Conservation (phyloP, 2,329 filamentous ascomycete genomes). For the Daldinia sp. region DNA sequence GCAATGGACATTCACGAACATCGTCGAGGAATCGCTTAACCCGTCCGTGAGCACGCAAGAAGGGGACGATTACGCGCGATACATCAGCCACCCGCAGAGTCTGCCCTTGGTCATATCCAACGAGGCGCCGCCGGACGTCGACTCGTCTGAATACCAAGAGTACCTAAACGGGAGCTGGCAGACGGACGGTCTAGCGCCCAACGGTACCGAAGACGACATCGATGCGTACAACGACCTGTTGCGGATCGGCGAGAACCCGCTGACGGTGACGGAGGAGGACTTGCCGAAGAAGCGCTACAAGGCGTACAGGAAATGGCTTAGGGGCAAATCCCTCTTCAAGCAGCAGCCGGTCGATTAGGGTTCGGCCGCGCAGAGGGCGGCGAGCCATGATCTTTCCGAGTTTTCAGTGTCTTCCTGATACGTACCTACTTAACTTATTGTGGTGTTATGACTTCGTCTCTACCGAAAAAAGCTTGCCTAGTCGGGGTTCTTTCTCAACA, state of each 20-base stretch:
- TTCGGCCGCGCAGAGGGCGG: slow-evolving; percentile 42
- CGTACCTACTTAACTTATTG: neutral
- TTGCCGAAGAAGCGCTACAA: slow-evolving; percentile 94
- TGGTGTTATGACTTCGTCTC: slow-evolving; percentile 17
- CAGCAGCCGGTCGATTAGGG: slow-evolving; percentile 76
- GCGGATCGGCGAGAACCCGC: slow-evolving; percentile 80
- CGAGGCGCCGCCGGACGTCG: slow-evolving; percentile 70
- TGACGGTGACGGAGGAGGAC: slow-evolving; percentile 91
- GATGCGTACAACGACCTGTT: slow-evolving; percentile 83
- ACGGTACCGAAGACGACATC: slow-evolving; percentile 72
- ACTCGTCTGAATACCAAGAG: slow-evolving; percentile 77
- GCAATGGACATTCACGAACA: slow-evolving; percentile 89
- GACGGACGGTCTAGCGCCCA: slow-evolving; percentile 64
- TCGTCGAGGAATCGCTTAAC: slow-evolving; percentile 86
- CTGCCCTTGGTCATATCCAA: slow-evolving; percentile 84
- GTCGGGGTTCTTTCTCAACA: slow-evolving; percentile 53
- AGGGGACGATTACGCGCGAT: slow-evolving; percentile 86
- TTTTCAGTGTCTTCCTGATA: slow-evolving; percentile 27
- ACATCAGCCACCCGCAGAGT: slow-evolving; percentile 89
- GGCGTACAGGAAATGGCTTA: slow-evolving; percentile 93
- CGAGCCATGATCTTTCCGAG: slow-evolving; percentile 43
- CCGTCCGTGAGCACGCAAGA: slow-evolving; percentile 83
- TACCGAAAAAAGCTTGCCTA: slow-evolving; percentile 51
- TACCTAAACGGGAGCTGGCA: slow-evolving; percentile 80
- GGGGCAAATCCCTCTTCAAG: slow-evolving; percentile 96